Evolutionary conservation across 768 basidiomycete genomes (phyloP).

Genomic region (Coprinopsis strossmayeri): DNA sequence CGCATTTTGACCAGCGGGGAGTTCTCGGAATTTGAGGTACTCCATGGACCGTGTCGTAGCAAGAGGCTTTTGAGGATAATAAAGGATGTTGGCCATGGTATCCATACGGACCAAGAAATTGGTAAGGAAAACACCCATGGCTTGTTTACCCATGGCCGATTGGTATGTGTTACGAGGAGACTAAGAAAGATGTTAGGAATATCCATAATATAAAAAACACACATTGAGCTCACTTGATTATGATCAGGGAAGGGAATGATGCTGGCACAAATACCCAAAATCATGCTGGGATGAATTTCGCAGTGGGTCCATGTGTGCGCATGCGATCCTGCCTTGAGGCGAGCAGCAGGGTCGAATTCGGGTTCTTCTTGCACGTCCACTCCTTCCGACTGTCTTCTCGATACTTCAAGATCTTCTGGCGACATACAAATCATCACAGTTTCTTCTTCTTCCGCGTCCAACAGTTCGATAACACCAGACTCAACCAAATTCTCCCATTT

Average conservation of each 20-base stretch:
- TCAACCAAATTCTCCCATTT: slow-evolving; percentile 85
- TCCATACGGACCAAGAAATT: slow-evolving; percentile 99
- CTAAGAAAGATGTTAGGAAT: slow-evolving; percentile 32
- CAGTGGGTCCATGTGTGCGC: slow-evolving; percentile 97
- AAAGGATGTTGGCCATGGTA: slow-evolving; percentile 99
- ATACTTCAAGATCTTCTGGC: slow-evolving; percentile 88
- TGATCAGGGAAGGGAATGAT: slow-evolving; percentile 99
- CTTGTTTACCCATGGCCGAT: slow-evolving; percentile 99
- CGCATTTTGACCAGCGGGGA: slow-evolving; percentile 98
- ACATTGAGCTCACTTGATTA: slow-evolving; percentile 68
- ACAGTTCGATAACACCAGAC: slow-evolving; percentile 83
- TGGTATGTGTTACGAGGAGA: slow-evolving; percentile 99
- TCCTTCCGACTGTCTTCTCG: slow-evolving; percentile 58
- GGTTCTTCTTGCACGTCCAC: slow-evolving; percentile 52
- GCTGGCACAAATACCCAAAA: slow-evolving; percentile 95
- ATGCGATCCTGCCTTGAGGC: slow-evolving; percentile 78
- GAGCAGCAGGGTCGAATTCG: slow-evolving; percentile 81
- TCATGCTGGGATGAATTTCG: slow-evolving; percentile 99
- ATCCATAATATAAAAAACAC: not conserved
- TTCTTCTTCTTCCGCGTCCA: slow-evolving; percentile 99
- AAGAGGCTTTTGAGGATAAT: slow-evolving; percentile 98
- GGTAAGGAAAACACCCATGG: slow-evolving; percentile 98
- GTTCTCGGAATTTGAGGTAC: slow-evolving; percentile 96
- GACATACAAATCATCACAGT: slow-evolving; percentile 99
- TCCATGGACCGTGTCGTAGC: slow-evolving; percentile 99